Base-by-base conservation (phyloP, 305 asterid genomes). In the Fraxinus xanthoxyloides region DNA sequence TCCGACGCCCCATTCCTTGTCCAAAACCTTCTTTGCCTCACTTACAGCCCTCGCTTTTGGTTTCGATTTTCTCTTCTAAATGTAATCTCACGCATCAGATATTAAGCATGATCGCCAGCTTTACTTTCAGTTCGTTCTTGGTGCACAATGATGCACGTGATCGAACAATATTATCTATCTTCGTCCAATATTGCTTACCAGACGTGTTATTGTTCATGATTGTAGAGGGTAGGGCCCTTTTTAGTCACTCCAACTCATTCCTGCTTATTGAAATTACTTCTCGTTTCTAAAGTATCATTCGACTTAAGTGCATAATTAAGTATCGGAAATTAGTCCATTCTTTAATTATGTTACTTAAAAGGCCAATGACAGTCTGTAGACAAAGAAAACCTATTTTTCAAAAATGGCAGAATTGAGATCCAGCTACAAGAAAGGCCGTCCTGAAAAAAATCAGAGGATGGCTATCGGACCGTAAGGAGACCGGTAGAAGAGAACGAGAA, bases 31-130 rank as follows among this genome's bases (percentile, higher is more conserved):
- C 26, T 51, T 77, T 10, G 72, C 72, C 46, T 30, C 72, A n/a
- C 69, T 76, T 32, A 9, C 67, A 12, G 72, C 80, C 40, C 43
- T 77, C 7, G 80, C 70, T 30, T 77, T 30, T 30, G 80, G 80
- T 17, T 31, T 70, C 5, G 43, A 21, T 54, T 48, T 1, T 54
- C 69, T 77, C 70, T 32, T 28, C 79, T 48, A 5, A 76, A 69
- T 13, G 40, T 21, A 31, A 70, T 28, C 23, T 70, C 40, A 15
- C 7, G 24, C 38, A 13, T 31, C 23, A 21, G 28, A 13, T 28
- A 19, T 19, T n/a, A n/a, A 6, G 67, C 28, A 56, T 59, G 69
- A 59, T 59, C 30, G 15, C 30, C 30, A 2, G 30, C 69, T 59
- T 7, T 59, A 59, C 24, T 21, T 59, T 21, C 30, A 19, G 69